Evolutionary conservation across 768 basidiomycete genomes (phyloP), one percentile per base, ranked within the genome.

Genomic region (Goffeauzyma gilvescens): DNA sequence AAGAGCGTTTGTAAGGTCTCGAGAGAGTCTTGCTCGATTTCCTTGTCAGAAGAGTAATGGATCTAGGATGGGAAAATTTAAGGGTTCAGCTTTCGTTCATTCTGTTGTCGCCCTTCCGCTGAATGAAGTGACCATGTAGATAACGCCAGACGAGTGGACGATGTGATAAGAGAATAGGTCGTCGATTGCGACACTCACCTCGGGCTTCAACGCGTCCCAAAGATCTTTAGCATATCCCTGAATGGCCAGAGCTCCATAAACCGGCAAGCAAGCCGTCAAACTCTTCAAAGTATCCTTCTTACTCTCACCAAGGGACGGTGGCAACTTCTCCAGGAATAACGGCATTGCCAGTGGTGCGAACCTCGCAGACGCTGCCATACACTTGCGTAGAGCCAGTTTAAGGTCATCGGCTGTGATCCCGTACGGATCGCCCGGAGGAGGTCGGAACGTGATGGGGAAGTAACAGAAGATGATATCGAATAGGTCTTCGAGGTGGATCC

Each of bases 401-500:
- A 98, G 71, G 57, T 96, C 82, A 24, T 89, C 83, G 0, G 81
- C 69, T 2, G 78, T 81, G 46, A 98, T 89, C 3, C 81, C 80
- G 60, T 90, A 87, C 14, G 85, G 86, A 57, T 96, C 87, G 52
- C 86, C 78, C 1, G 85, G 80, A 14, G 89, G 85, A 7, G 90
- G 86, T 45, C 81, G 73, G 67, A 93, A 98, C 0, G 86, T 84
- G 43, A 98, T 96, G 0, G 93, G 93, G 66, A 95, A 98, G 62
- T 98, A 98, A 62, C 93, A 96, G 62, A 89, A 96, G 0, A 79
- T 81, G 58, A 95, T 78, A 55, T 95, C 84, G 66, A 90, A 96
- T 36, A 96, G 68, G 39, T 78, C 74, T 86, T 96, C 89, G 26
- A 85, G 68, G 46, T 75, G 69, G 27, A 71, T 66, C 14, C 72